Base-by-base conservation (phyloP, 495 filamentous ascomycete species). In the Aspergillus baeticus region DNA sequence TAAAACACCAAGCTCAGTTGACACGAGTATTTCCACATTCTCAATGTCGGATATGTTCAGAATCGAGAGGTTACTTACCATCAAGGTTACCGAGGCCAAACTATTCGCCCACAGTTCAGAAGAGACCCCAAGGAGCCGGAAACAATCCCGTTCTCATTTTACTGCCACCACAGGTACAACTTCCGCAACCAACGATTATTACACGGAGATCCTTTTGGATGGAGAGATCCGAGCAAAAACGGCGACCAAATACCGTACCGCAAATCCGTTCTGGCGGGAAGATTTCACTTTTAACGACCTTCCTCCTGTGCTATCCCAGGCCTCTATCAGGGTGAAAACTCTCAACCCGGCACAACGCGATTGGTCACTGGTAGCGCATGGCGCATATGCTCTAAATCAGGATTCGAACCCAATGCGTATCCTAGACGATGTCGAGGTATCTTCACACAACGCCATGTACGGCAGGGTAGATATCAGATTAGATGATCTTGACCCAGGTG, bases 231-330 rank as follows among this genome's bases (percentile, higher is more conserved):
- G 93, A 51, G 90, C 90, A 14, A 87, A 90, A 58, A 97, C 94
- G 10, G 87, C 87, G 22, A 86, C 89, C 18, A 92, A 92, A 69
- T 78, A 81, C 55, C 88, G 91, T 52, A 92, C 88, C 13, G 84
- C 82, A 47, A 91, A 85, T 64, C 94, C 92, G 0, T 96, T 98
- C 60, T 99, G 95, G 94, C 81, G 92, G 26, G 94, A 98, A 74
- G 91, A 93, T 38, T 92, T 90, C 62, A 84, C 88, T 43, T 96
- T 97, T 64, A 74, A 76, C 37, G 92, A 97, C 70, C 78, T 98
- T 14, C 91, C 94, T 2, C 79, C 90, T 0, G 81, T 89, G 8
- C 67, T 95, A 35, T 92, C 89, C 8, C 89, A 84, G 63, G 81
- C 89, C 8, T 89, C 87, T n/a, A 79, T 98, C 48, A 77, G 93